Conservation (phyloP, 768 basidiomycete species). For the Leucocoprinus sp. region DNA sequence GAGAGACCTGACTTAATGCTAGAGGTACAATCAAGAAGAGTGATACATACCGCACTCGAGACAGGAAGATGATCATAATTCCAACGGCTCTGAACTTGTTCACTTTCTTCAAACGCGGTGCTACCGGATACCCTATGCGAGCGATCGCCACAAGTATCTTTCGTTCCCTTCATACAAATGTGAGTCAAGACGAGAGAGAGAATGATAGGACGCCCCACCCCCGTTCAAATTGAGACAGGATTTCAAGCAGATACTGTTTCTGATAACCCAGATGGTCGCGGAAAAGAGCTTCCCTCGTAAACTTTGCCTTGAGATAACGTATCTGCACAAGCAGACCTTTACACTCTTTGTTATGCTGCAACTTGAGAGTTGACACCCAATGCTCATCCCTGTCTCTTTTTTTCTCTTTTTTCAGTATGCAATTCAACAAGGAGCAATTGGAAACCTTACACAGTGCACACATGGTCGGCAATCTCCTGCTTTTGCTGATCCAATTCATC, state of each 20-base stretch:
- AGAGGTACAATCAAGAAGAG: neutral
- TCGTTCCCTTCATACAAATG: constrained; percentile 42
- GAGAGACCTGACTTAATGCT: neutral
- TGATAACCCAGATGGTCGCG: constrained; percentile 74
- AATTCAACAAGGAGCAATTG: neutral
- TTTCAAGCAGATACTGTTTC: constrained; percentile 75
- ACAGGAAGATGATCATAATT: constrained; percentile 54
- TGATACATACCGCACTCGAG: constrained; percentile 49
- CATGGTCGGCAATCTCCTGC: constrained; percentile 44
- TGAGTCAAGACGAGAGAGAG: neutral
- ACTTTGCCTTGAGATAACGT: constrained; percentile 86
- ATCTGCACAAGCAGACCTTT: constrained; percentile 90
- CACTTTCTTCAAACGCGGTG: constrained; percentile 29
- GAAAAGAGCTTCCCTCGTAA: constrained; percentile 75
- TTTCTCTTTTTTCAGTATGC: neutral
- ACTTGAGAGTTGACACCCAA: constrained; percentile 46
- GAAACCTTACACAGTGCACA: constrained; percentile 46
- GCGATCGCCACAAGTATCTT: constrained; percentile 72
- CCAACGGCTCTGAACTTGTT: constrained; percentile 51
- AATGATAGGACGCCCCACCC: constrained; percentile 47
- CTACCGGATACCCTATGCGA: constrained; percentile 58
- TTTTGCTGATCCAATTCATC: constrained; percentile 57
- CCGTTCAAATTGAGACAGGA: constrained; percentile 64
- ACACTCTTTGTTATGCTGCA: constrained; percentile 77
- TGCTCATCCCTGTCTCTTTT: constrained; percentile 35